These are phyloP conservation scores for Leccinum olivaceopallidum DNA, from an alignment of 768 basidiomycete species.

Conservation along the genomic window DNA sequence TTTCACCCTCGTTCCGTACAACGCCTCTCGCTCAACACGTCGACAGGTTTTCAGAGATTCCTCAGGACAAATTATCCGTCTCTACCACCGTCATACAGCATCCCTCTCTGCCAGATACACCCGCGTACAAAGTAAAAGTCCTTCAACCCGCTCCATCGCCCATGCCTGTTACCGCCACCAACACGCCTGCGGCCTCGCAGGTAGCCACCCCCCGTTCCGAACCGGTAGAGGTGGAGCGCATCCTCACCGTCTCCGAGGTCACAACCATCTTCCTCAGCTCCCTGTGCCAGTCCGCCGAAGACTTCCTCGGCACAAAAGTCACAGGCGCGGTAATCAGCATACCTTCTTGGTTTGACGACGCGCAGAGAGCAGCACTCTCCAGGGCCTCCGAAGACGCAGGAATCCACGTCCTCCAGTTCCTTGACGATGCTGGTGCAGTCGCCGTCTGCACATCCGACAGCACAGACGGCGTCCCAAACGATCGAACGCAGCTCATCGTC, in stretches of 20 bases:
- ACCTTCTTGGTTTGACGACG: constrained; percentile 71
- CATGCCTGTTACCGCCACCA: constrained; percentile 52
- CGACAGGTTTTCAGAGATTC: constrained; percentile 74
- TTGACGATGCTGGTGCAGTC: constrained; percentile 83
- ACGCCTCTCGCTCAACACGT: not conserved
- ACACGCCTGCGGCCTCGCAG: constrained; percentile 65
- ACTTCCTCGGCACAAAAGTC: constrained; percentile 83
- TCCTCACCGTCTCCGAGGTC: constrained; percentile 81
- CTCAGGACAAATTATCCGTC: constrained; percentile 46
- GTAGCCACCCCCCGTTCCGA: constrained; percentile 73
- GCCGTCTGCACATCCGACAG: constrained; percentile 55
- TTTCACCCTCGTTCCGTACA: constrained; percentile 23
- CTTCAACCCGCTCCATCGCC: constrained; percentile 77
- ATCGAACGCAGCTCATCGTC: constrained; percentile 79
- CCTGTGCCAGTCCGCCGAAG: constrained; percentile 82
- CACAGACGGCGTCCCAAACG: constrained; percentile 42
- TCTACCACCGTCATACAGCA: constrained; percentile 80
- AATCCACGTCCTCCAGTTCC: constrained; percentile 78
- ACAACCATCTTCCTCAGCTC: constrained; percentile 83
- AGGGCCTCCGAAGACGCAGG: constrained; percentile 80
- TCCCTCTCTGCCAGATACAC: constrained; percentile 64
- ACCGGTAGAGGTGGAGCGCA: constrained; percentile 63
- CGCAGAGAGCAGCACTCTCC: constrained; percentile 68
- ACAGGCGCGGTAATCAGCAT: constrained; percentile 82
- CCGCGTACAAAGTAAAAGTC: constrained; percentile 83